Base-by-base conservation (phyloP, 2,329 filamentous ascomycete genomes). In the Bipolaris bicolor region DNA sequence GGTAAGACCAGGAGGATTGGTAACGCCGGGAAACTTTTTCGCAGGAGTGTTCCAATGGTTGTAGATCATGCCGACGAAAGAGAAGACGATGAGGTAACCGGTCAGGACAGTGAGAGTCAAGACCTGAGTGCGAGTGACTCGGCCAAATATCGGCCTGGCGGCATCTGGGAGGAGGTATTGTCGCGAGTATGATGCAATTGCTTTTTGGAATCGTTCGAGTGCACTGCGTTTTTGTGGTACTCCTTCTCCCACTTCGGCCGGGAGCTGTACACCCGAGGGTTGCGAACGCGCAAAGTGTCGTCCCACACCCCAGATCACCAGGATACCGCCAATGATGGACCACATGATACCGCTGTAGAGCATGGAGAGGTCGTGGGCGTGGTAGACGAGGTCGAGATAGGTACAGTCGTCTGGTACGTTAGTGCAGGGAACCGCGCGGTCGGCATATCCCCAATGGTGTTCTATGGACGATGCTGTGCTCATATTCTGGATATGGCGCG, bases 1-100 rank as follows among this genome's bases (percentile, higher is more conserved):
- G 76, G 84, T 82, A 0, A 86, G 70, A 29, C 79, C 80, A 0
- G 82, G 81, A 16, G 16, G 39, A 3, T 46, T 46, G 76, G 84
- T 82, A 0, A 86, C 70, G 33, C 79, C 80, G 0, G 82, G 80
- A 18, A 52, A 49, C 13, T 79, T 79, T 69, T 86, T 85, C 49
- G 91, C 83, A 0, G 90, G 90, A 0, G 88, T 91, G 7, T 89
- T 72, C 89, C 89, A 92, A 10, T 76, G 88, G 40, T 83, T 81
- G 76, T 91, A 92, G 7, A 81, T 76, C 57, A 91, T 88, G 31
- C 88, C 89, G 11, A 88, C 82, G 47, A 92, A 74, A 4, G 77
- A 77, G 77, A 88, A 91, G 59, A 92, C 78, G 43, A 85, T 77
- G 0, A 92, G 78, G 67, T 93, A 92, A 1, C 69, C 82, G 1